Evolutionary conservation across 2,329 filamentous ascomycete species (phyloP).

Genomic region (Arthrocladium fulminans): DNA sequence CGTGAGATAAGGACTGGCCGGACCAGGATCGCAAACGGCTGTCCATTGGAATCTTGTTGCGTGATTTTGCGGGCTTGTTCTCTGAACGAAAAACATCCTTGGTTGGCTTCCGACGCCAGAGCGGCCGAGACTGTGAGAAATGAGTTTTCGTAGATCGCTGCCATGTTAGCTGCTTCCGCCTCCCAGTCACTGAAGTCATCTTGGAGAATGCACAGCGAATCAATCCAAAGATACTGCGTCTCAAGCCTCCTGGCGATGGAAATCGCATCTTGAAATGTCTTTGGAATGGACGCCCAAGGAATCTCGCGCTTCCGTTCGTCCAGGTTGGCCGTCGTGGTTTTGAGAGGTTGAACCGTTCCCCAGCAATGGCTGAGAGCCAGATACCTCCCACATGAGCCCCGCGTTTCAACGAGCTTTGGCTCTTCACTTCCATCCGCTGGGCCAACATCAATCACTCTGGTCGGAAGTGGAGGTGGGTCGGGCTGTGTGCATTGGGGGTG

Average conservation of each 20-base stretch:
- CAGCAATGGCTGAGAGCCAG: background rate
- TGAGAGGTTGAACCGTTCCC: background rate
- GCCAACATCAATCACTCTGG: background rate
- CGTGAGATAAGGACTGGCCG: no score
- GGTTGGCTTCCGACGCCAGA: slow-evolving; percentile 45
- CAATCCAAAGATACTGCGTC: slow-evolving; percentile 2
- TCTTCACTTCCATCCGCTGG: background rate
- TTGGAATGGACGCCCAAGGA: slow-evolving; percentile 7
- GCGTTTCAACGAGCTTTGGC: background rate
- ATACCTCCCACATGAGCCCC: background rate
- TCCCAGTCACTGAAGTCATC: background rate
- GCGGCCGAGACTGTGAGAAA: background rate
- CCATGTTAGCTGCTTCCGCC: background rate
- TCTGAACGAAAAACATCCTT: slow-evolving; percentile 42
- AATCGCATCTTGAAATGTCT: slow-evolving; percentile 10
- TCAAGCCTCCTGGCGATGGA: background rate
- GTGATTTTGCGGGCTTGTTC: background rate
- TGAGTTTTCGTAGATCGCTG: background rate
- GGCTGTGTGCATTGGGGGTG: background rate
- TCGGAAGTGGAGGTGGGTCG: background rate
- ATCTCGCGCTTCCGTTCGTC: background rate
- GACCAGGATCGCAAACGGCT: background rate
- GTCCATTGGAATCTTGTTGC: background rate
- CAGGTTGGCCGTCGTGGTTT: background rate
- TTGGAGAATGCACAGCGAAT: slow-evolving; percentile 5